Evolutionary conservation across 192 early-diverging fungal species (phyloP), one percentile per base, ranked within the genome.

Genomic region (Coemansia sp.): DNA sequence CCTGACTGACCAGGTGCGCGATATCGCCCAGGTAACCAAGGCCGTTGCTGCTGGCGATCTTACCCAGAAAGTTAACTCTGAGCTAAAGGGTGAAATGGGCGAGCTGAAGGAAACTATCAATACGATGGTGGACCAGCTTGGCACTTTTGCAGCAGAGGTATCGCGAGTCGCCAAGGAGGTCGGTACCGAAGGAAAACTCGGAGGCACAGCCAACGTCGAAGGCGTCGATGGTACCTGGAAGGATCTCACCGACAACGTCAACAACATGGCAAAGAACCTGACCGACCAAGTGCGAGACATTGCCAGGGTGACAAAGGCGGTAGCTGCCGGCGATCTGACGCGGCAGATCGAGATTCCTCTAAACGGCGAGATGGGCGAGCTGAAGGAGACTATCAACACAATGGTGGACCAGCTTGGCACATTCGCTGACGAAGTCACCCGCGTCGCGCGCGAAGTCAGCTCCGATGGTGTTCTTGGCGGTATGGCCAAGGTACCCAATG

Each of bases 81-180:
- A 48, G 38, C 52, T 64, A 4, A 65, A 73, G 15, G 88, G 88
- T 34, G 89, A 90, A 69, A 87, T 88, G 67, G 61, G 76, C 11
- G 80, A 87, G 19, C 63, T 89, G 15, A 89, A 89, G 57, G 71
- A 76, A 33, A 87, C 82, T 14, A 83, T 89, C 40, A 89, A 89
- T 63, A 65, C 72, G 52, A 87, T 89, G 83, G 85, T 89, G 48
- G 23, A 81, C 69, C 49, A 81, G 73, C 48, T 70, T 0, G 59
- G 57, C 1, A 64, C 55, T 0, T 85, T 87, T 43, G 75, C 86
- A 0, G 66, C 79, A 10, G 86, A 89, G 68, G 88, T 89, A 2
- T 87, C 88, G 1, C 83, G 88, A 52, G 87, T 89, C 1, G 82
- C 88, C 19, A 84, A 86, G 34, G 88, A 89, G 63, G 88, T 89